These are phyloP conservation scores for Plasmodium malariae DNA, from an alignment of 169 alveolate genomes.

Conservation along the genomic window DNA sequence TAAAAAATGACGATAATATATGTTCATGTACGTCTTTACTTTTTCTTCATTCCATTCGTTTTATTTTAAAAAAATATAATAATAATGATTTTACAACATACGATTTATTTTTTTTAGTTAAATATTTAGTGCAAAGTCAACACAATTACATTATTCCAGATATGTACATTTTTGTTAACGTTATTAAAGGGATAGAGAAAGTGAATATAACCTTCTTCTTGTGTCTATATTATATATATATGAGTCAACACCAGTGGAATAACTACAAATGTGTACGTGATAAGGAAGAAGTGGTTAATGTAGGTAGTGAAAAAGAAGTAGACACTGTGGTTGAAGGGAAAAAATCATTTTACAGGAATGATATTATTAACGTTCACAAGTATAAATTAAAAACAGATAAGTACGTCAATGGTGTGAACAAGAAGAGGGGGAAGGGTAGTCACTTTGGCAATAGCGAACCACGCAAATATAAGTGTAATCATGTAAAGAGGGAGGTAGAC, in stretches of 20 bases:
- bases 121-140: slow-evolving; percentile 50
- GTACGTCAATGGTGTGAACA: too few species aligned
- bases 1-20: slow-evolving; percentile 37
- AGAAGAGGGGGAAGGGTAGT: too few species aligned
- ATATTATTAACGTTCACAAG: not conserved
- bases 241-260: not conserved
- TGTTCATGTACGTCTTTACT: slow-evolving; percentile 62
- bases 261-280: not conserved
- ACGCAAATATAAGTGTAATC: too few species aligned
- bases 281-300: not conserved
- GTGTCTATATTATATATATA: slow-evolving; percentile 34
- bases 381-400: too few species aligned
- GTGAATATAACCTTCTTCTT: slow-evolving; percentile 42
- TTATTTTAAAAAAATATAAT: slow-evolving; percentile 24
- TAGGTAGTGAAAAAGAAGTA: not conserved
- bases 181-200: slow-evolving; percentile 51
- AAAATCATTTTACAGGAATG: not conserved
- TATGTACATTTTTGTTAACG: slow-evolving; percentile 25
- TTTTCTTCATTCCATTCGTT: slow-evolving; percentile 50
- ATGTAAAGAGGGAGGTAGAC: too few species aligned
- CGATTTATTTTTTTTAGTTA: slow-evolving; percentile 60
- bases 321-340: not conserved
- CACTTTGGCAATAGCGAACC: too few species aligned
- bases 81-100: slow-evolving; percentile 32
- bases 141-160: slow-evolving; percentile 22